Percentiles rank a stretch among this genome's conserved stretches.
These are phyloP conservation scores for Jamesozyma gamospora DNA, from an alignment of 805 yeast species.

Conservation along the genomic window DNA sequence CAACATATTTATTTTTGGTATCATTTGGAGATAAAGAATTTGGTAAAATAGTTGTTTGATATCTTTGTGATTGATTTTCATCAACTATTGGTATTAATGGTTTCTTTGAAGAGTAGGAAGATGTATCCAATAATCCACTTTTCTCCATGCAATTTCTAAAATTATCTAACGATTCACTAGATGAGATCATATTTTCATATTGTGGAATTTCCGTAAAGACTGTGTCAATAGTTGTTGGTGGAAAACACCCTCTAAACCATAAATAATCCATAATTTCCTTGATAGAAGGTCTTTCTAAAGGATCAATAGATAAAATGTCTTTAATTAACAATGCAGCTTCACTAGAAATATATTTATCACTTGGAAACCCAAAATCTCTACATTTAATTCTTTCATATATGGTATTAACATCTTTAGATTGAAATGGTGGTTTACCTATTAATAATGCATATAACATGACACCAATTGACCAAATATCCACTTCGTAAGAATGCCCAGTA, in stretches of 20 bases:
- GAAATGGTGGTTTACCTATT: constrained; percentile 95
- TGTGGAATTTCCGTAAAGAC: constrained; percentile 42
- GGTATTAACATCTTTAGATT: constrained; percentile 84
- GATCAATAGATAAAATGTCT: constrained; percentile 68
- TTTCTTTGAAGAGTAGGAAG: not conserved
- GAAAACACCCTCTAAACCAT: constrained; percentile 86
- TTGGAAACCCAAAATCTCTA: constrained; percentile 73
- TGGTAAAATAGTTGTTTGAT: constrained; percentile 50
- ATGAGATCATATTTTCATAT: constrained; percentile 48
- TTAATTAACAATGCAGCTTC: constrained; percentile 67
- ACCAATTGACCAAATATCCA: constrained; percentile 96
- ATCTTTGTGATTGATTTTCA: constrained; percentile 32
- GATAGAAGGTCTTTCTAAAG: constrained; percentile 69
- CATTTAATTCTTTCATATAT: constrained; percentile 87
- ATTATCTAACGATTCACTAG: constrained; percentile 55
- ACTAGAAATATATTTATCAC: constrained; percentile 48
- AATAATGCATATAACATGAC: constrained; percentile 90
- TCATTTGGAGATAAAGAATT: constrained; percentile 88
- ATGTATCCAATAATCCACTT: constrained; percentile 41
- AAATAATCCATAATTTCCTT: constrained; percentile 70
- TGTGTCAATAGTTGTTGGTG: constrained; percentile 48
- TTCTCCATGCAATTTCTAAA: constrained; percentile 54
- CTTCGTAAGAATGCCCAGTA: constrained; percentile 87
- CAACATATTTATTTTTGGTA: constrained; percentile 78
- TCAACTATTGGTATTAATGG: constrained; percentile 1